Evolutionary conservation across 192 early-diverging fungal genomes (phyloP).

Genomic region (Linnemannia elongata): DNA sequence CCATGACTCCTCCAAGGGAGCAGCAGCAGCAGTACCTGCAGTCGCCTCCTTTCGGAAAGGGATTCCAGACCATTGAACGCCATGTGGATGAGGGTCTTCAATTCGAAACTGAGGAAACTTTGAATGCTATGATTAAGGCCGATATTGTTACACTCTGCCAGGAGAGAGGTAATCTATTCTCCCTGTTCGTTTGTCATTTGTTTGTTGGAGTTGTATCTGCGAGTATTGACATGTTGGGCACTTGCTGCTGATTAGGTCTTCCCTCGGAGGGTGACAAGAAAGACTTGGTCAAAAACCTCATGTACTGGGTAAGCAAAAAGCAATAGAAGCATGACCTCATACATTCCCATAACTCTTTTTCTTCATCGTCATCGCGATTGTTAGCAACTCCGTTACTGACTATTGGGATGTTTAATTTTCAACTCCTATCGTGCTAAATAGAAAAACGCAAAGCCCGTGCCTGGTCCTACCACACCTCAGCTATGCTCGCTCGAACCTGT

Average conservation of each 20-base stretch:
- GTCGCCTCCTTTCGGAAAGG: not conserved
- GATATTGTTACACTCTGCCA: slow-evolving; percentile 81
- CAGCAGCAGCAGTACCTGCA: not conserved
- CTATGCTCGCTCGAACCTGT: slow-evolving; percentile 66
- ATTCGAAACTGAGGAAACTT: slow-evolving; percentile 67
- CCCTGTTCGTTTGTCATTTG: not conserved
- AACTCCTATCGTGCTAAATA: slow-evolving; percentile 46
- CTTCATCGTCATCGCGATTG: not conserved
- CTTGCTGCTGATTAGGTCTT: slow-evolving; percentile 59
- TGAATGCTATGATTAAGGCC: slow-evolving; percentile 75
- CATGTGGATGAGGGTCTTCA: slow-evolving; percentile 52
- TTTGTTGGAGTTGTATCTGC: not conserved
- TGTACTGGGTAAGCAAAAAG: slow-evolving; percentile 71
- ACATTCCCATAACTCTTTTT: not conserved
- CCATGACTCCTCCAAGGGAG: slow-evolving; percentile 14
- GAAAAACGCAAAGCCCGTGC: slow-evolving; percentile 75
- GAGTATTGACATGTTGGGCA: not conserved
- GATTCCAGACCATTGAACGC: slow-evolving; percentile 40
- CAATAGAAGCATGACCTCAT: not conserved
- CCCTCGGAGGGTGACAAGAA: slow-evolving; percentile 74
- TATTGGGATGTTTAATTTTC: not conserved
- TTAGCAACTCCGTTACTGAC: not conserved
- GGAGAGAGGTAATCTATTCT: slow-evolving; percentile 70
- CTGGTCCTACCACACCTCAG: slow-evolving; percentile 75
- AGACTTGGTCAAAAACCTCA: slow-evolving; percentile 67